phyloP scores from a whole-genome alignment of 1,139 yeast species.

The Blastobotrys buckinghamii region DNA sequence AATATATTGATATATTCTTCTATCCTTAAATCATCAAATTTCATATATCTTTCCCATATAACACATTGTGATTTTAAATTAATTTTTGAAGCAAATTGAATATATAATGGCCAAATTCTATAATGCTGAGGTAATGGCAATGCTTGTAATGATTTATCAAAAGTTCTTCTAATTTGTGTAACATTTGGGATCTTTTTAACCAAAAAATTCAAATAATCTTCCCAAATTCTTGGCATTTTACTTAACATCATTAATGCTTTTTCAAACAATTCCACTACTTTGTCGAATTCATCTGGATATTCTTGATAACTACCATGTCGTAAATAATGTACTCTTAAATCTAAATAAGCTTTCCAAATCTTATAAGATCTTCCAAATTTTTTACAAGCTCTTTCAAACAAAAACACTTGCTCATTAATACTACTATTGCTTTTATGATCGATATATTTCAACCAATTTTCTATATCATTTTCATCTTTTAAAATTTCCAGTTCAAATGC shows the following conservation, averaged over 20 bases:
- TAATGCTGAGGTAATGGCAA: slow-evolving; percentile 51
- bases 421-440: slow-evolving; percentile 35
- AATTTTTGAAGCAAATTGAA: slow-evolving; percentile 44
- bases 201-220: slow-evolving; percentile 46
- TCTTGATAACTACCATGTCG: slow-evolving; percentile 25
- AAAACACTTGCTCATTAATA: slow-evolving; percentile 36
- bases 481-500: slow-evolving; percentile 44
- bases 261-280: slow-evolving; percentile 43
- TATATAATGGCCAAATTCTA: slow-evolving; percentile 54
- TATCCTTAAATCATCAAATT: slow-evolving; percentile 34
- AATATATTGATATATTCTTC: slow-evolving; percentile 32
- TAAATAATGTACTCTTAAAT: slow-evolving; percentile 35
- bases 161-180: slow-evolving; percentile 41
- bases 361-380: slow-evolving; percentile 46
- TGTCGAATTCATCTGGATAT: slow-evolving; percentile 29
- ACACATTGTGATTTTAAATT: slow-evolving; percentile 43
- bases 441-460: slow-evolving; percentile 52
- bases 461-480: slow-evolving; percentile 40
- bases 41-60: slow-evolving; percentile 44
- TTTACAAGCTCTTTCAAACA: slow-evolving; percentile 50
- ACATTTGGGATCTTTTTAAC: slow-evolving; percentile 36
- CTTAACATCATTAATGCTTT: slow-evolving; percentile 41
- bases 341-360: slow-evolving; percentile 53
- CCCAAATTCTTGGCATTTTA: slow-evolving; percentile 53
- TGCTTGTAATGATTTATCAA: slow-evolving; percentile 48